phyloP scores from a whole-genome alignment of 345 rosid genomes.

The Melaleuca quinquenervia region DNA sequence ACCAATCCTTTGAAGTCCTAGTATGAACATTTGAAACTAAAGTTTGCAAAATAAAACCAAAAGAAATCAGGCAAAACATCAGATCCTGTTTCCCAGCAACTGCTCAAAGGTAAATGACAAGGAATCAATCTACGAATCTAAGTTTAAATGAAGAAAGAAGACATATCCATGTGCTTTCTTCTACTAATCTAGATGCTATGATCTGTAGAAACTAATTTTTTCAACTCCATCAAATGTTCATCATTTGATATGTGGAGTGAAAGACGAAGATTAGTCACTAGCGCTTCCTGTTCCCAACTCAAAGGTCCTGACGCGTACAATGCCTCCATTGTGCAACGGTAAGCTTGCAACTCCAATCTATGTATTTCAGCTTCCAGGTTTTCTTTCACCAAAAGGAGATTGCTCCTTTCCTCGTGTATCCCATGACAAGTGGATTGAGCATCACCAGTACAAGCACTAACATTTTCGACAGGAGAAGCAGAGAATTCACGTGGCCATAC shows the following conservation, averaged over 20 bases:
- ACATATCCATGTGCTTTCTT: constrained; percentile 3
- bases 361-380: constrained; percentile 40
- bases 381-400: constrained; percentile 12
- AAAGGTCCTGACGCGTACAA: constrained; percentile 60
- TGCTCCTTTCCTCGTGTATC: constrained; percentile 14
- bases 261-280: constrained; percentile 64
- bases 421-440: constrained; percentile 32
- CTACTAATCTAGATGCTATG: constrained; percentile 42
- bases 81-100: not conserved
- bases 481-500: constrained; percentile 6
- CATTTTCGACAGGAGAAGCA: constrained; percentile 17
- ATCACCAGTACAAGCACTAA: constrained; percentile 24
- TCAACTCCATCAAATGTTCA: constrained; percentile 70
- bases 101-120: not conserved
- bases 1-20: not conserved
- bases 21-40: not conserved
- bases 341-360: constrained; percentile 55
- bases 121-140: not conserved
- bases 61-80: not conserved
- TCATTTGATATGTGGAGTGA: constrained; percentile 61
- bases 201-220: constrained; percentile 54
- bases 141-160: not conserved
- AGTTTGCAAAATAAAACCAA: not conserved
- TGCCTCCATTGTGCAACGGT: constrained; percentile 34
- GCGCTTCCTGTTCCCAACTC: constrained; percentile 72